phyloP scores from a whole-genome alignment of 352 stramenopile genomes.

The Phytophthora fragariae region DNA sequence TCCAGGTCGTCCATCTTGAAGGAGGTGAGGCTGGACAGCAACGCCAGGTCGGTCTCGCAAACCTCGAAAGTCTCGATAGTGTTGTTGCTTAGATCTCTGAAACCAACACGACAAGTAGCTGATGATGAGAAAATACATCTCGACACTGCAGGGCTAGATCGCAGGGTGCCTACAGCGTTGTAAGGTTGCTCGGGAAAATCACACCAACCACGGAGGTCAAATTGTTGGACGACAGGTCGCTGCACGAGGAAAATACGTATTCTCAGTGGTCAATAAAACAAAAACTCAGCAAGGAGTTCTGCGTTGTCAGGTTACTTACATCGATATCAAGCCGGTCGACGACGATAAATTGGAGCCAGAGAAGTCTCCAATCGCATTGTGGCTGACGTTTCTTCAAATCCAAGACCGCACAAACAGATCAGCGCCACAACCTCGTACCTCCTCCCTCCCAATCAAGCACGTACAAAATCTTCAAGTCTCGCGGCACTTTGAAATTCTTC shows the following conservation, averaged over 20 bases:
- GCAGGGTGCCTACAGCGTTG: constrained; percentile 25
- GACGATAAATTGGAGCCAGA: constrained; percentile 35
- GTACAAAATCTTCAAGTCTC: constrained; percentile 43
- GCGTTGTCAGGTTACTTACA: constrained; percentile 25
- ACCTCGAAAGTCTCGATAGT: constrained; percentile 42
- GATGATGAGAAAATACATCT: neutral
- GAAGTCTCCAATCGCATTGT: constrained; percentile 35
- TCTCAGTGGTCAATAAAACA: neutral
- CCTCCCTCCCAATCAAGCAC: neutral
- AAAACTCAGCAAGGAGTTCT: neutral
- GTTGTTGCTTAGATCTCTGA: constrained; percentile 49
- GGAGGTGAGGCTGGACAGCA: constrained; percentile 28
- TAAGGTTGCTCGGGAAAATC: constrained; percentile 40
- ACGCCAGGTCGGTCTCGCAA: constrained; percentile 29
- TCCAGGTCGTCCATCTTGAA: constrained; percentile 42
- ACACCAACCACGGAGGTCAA: constrained; percentile 39
- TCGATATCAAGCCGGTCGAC: constrained; percentile 32
- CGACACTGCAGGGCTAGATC: neutral
- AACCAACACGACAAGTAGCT: neutral
- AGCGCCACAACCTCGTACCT: neutral
- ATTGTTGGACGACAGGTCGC: constrained; percentile 44
- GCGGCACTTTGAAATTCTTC: constrained; percentile 32
- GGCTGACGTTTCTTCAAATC: constrained; percentile 39
- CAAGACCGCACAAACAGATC: neutral
- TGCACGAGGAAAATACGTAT: neutral